A percentile compares a stretch with the other conserved stretches of the same genome.
These are phyloP conservation scores for Taiwanofungus camphoratus DNA, from an alignment of 1,284 basidiomycete genomes.

Conservation along the genomic window DNA sequence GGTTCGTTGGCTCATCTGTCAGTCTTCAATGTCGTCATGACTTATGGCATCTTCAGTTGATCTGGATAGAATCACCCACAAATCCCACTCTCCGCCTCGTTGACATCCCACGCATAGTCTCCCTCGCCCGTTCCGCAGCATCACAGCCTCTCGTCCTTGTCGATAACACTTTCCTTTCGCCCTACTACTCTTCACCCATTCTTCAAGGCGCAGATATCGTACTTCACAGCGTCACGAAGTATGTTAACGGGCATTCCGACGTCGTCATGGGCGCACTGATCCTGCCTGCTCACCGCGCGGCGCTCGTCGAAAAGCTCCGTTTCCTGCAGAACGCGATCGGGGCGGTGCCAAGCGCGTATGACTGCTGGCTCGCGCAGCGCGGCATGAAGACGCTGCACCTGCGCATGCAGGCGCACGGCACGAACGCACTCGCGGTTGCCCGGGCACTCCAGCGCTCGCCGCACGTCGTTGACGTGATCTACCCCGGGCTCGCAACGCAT, in stretches of 20 bases:
- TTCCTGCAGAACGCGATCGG: constrained; percentile 94
- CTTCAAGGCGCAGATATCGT: constrained; percentile 83
- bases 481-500: constrained; percentile 74
- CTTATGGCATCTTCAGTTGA: constrained; percentile 46
- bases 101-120: constrained; percentile 63
- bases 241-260: constrained; percentile 91
- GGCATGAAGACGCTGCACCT: constrained; percentile 89
- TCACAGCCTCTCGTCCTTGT: constrained; percentile 74
- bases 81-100: constrained; percentile 92
- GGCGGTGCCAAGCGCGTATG: constrained; percentile 83
- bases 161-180: constrained; percentile 90
- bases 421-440: constrained; percentile 79
- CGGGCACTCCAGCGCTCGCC: constrained; percentile 52
- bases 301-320: constrained; percentile 51
- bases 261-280: constrained; percentile 85
- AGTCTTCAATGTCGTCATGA: not conserved
- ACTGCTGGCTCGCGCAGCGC: constrained; percentile 88
- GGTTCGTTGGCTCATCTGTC: constrained; percentile 36
- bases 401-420: constrained; percentile 83
- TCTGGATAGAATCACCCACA: constrained; percentile 96
- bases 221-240: constrained; percentile 82
- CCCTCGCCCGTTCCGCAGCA: constrained; percentile 54
- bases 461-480: constrained; percentile 74
- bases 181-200: constrained; percentile 88
- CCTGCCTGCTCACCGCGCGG: constrained; percentile 53